These are phyloP conservation scores for Nymphaea thermarum DNA, from an alignment of 164 flowering plant genomes.

Conservation along the genomic window DNA sequence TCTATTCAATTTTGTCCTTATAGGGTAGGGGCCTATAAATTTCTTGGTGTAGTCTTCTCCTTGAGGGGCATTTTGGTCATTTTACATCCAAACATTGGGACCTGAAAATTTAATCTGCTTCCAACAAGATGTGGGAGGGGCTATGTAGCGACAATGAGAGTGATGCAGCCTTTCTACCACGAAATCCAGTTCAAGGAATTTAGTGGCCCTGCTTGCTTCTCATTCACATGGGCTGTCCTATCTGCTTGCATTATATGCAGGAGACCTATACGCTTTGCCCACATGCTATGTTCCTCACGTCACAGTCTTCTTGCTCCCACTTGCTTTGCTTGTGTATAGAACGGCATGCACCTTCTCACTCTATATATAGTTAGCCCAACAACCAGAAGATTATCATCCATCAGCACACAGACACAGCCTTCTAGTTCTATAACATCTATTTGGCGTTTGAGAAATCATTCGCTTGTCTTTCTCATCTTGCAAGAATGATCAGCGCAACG, in stretches of 20 bases:
- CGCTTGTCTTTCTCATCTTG: neutral
- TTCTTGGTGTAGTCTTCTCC: too few species aligned
- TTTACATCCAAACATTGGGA: too few species aligned
- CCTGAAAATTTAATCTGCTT: too few species aligned
- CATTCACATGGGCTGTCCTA: neutral
- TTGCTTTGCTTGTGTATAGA: neutral
- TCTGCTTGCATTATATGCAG: neutral
- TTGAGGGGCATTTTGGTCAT: too few species aligned
- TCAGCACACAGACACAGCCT: neutral
- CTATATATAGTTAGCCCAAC: neutral
- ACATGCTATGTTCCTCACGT: neutral
- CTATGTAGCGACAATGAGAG: too few species aligned
- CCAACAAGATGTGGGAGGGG: too few species aligned
- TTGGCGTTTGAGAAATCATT: neutral
- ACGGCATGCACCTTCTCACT: neutral
- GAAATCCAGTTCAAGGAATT: too few species aligned
- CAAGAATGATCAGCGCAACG: constrained; percentile 5
- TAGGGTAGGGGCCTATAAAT: too few species aligned
- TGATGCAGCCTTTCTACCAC: too few species aligned
- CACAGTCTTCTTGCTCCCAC: neutral
- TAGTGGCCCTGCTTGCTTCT: too few species aligned
- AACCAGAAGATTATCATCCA: neutral
- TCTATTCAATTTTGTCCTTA: too few species aligned
- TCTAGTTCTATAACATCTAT: too few species aligned
- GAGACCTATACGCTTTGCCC: neutral